These are phyloP conservation scores for Coniochaeta prunicola DNA, from an alignment of 2,329 filamentous ascomycete species.

Conservation along the genomic window DNA sequence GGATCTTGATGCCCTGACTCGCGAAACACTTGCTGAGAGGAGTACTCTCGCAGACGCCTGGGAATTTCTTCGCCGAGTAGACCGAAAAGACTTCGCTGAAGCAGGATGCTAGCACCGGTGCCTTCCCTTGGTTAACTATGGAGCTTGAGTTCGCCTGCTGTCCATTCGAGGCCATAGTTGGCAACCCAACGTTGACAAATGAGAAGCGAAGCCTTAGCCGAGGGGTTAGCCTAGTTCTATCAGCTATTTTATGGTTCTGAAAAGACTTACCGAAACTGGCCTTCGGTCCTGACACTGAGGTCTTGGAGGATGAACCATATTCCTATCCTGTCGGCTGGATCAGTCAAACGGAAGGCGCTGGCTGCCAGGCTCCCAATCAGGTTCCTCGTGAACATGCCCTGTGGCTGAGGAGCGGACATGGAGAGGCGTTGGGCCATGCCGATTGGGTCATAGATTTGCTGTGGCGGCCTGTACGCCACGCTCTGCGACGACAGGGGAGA, in stretches of 20 bases:
- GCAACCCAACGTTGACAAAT: conserved; percentile 76
- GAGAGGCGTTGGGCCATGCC: conserved; percentile 22
- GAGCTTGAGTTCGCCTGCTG: conserved; percentile 29
- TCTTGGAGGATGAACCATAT: conserved; percentile 98
- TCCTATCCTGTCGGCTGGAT: conserved; percentile 72
- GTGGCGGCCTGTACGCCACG: conserved; percentile 21
- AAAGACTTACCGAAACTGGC: conserved; percentile 67
- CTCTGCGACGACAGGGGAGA: conserved; percentile 9
- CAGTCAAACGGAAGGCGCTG: conserved; percentile 77
- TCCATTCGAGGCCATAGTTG: conserved; percentile 25
- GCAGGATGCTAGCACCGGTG: conserved; percentile 74
- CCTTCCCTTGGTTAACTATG: conserved; percentile 65
- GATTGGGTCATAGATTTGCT: conserved; percentile 27
- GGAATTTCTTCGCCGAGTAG: conserved; percentile 96
- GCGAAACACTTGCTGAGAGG: conserved; percentile 88
- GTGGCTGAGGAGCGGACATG: conserved; percentile 43
- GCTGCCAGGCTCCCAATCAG: conserved; percentile 87
- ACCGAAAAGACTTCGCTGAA: conserved; percentile 91
- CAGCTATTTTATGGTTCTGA: background rate
- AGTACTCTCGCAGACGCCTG: conserved; percentile 92
- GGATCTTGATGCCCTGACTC: conserved; percentile 90
- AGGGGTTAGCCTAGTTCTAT: conserved; percentile 1
- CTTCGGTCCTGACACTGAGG: conserved; percentile 88
- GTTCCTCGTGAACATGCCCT: conserved; percentile 89
- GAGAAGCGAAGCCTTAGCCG: conserved; percentile 52